These are phyloP conservation scores for Brassica juncea DNA, from an alignment of 345 rosid genomes.

Conservation along the genomic window DNA sequence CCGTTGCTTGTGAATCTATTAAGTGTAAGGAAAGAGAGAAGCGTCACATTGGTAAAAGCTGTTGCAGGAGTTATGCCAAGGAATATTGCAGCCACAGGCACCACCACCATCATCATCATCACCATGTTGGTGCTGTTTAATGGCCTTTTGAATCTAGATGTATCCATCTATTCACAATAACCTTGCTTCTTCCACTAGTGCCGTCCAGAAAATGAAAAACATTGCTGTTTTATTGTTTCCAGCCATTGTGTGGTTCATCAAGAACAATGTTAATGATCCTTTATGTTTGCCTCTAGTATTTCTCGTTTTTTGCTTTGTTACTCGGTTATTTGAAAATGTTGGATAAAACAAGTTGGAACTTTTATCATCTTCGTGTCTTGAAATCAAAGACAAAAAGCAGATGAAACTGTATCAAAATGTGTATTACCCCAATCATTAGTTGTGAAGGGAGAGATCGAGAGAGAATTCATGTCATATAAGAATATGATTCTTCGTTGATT, in stretches of 20 bases:
- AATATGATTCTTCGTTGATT: not conserved
- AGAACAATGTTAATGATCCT: conserved; percentile 11
- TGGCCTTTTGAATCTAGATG: not conserved
- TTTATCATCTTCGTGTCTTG: not conserved
- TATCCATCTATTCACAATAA: not conserved
- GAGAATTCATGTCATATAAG: not conserved
- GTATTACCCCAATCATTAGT: not conserved
- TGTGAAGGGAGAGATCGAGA: not conserved
- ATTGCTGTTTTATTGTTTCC: not conserved
- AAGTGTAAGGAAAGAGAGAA: conserved; percentile 19
- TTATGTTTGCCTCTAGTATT: not conserved
- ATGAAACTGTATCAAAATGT: not conserved
- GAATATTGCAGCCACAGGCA: conserved; percentile 31
- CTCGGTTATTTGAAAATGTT: not conserved
- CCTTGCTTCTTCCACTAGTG: conserved; percentile 4
- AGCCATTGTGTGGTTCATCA: not conserved
- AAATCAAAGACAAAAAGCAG: not conserved
- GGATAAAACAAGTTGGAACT: not conserved
- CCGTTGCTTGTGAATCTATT: not conserved
- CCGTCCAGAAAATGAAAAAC: not conserved
- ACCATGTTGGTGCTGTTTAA: conserved; percentile 31
- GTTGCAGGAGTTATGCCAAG: conserved; percentile 41
- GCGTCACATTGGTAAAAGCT: conserved; percentile 33
- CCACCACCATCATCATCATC: not conserved
- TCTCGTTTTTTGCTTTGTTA: not conserved